Conservation (phyloP, 2,329 filamentous ascomycete genomes). For the Talaromyces sp. region DNA sequence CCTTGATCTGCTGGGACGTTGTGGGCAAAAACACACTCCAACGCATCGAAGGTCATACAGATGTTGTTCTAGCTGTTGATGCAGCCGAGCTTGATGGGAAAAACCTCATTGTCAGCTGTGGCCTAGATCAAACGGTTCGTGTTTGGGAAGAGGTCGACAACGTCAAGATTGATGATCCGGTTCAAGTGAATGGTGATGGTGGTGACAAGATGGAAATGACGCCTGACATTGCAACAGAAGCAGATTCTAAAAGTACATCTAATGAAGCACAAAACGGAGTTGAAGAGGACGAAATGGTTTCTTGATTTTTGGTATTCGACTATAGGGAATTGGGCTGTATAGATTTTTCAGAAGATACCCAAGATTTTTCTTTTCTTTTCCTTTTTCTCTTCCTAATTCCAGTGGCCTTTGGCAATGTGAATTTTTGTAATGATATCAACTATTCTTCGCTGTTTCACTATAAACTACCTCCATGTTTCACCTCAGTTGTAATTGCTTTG, state of each 20-base stretch:
- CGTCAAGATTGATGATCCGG: background rate
- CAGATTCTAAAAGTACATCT: background rate
- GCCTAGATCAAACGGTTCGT: slow-evolving; percentile 56
- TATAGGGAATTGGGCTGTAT: background rate
- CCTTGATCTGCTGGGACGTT: slow-evolving; percentile 85
- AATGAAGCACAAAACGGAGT: background rate
- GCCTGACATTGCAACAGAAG: background rate
- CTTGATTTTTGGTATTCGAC: background rate
- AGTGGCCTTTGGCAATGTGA: background rate
- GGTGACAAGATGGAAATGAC: slow-evolving; percentile 2
- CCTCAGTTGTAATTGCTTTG: background rate
- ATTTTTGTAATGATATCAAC: background rate
- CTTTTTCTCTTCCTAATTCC: background rate
- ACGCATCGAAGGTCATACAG: slow-evolving; percentile 51
- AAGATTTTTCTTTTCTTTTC: background rate
- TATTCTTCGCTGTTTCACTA: no score
- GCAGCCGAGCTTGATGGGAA: slow-evolving; percentile 48
- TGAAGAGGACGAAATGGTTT: background rate
- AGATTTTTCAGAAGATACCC: background rate
- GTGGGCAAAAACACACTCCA: slow-evolving; percentile 78
- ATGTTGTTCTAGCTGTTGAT: slow-evolving; percentile 55
- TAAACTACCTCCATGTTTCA: no score
- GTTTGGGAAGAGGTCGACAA: slow-evolving; percentile 50
- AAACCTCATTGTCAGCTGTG: slow-evolving; percentile 54
- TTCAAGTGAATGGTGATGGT: slow-evolving; percentile 8